Conservation (phyloP, 306 rosid species). For the Quillaja saponaria region DNA sequence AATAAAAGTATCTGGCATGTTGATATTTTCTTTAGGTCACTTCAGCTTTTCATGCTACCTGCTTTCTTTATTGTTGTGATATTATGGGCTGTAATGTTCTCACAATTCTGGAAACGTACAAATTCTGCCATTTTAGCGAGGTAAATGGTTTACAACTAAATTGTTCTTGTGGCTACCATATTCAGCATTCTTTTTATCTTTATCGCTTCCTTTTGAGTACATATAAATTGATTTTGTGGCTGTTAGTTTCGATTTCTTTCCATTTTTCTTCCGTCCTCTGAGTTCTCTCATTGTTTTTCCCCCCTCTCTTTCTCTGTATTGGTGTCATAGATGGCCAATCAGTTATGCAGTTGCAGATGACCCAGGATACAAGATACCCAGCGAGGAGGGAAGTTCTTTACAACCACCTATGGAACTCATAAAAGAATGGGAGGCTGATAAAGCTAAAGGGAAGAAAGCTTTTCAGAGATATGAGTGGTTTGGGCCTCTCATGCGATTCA, state of each 20-base stretch:
- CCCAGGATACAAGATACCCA: constrained; percentile 49
- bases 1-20: constrained; percentile 7
- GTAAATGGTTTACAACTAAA: constrained; percentile 38
- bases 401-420: constrained; percentile 53
- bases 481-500: constrained; percentile 74
- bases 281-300: constrained; percentile 6
- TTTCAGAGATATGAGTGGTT: constrained; percentile 88
- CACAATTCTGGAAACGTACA: constrained; percentile 98
- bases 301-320: constrained; percentile 23
- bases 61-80: constrained; percentile 68
- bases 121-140: constrained; percentile 87
- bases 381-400: constrained; percentile 49
- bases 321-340: constrained; percentile 73
- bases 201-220: neutral
- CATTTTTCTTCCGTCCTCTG: constrained; percentile 3
- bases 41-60: constrained; percentile 72
- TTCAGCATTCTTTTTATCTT: neutral
- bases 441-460: constrained; percentile 55
- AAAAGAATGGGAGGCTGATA: constrained; percentile 60
- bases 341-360: constrained; percentile 54
- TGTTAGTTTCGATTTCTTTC: too few species aligned
- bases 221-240: neutral
- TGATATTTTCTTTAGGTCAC: constrained; percentile 54
- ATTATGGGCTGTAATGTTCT: constrained; percentile 87
- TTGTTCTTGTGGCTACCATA: constrained; percentile 10